Conservation (phyloP, 2,329 filamentous ascomycete species). For the Neocatenulostroma microsporum region DNA sequence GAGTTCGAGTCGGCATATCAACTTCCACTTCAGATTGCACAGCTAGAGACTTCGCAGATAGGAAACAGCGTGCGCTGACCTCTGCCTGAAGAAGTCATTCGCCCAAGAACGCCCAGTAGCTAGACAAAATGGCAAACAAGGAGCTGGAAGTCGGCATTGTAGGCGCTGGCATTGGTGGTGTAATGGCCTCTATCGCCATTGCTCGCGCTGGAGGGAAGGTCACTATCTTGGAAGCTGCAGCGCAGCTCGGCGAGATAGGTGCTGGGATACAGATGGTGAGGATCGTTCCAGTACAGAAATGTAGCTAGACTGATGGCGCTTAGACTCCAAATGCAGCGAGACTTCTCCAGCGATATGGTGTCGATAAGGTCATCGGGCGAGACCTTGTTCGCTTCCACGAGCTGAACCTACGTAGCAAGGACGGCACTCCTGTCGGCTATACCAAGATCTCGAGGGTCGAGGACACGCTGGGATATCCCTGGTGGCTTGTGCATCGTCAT, state of each 20-base stretch:
- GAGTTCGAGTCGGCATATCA: neutral
- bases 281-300: too few species aligned
- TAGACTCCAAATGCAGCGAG: constrained; percentile 37
- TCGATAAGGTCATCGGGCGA: constrained; percentile 34
- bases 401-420: constrained; percentile 34
- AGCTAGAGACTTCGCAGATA: too few species aligned
- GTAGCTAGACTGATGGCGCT: too few species aligned
- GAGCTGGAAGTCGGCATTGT: constrained; percentile 22
- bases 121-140: constrained; percentile 8
- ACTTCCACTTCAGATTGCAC: neutral
- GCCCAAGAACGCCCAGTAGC: too few species aligned
- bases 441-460: constrained; percentile 31
- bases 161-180: constrained; percentile 32
- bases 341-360: constrained; percentile 34
- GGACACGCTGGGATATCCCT: constrained; percentile 29
- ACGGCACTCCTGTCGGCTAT: constrained; percentile 34
- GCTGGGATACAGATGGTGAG: constrained; percentile 12
- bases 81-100: too few species aligned
- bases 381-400: constrained; percentile 36
- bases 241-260: constrained; percentile 32
- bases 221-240: constrained; percentile 33
- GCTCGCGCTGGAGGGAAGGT: constrained; percentile 28
- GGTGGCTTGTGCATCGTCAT: constrained; percentile 44
- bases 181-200: constrained; percentile 35
- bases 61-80: too few species aligned